These are phyloP conservation scores for Neophaeococcomyces aloes DNA, from an alignment of 2,329 filamentous ascomycete genomes.

Conservation along the genomic window DNA sequence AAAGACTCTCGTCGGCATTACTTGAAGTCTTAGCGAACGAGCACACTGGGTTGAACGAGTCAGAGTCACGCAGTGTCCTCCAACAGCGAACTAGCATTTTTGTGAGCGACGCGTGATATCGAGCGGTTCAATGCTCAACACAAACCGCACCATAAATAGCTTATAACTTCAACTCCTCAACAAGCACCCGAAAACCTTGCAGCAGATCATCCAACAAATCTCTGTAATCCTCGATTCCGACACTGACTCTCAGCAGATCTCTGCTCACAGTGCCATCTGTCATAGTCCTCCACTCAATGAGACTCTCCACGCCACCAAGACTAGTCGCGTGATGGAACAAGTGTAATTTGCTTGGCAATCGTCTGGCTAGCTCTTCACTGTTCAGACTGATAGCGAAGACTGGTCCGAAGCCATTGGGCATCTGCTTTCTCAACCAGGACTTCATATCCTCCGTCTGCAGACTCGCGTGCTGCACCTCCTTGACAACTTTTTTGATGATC, in stretches of 20 bases:
- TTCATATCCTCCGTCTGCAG: conserved; percentile 57
- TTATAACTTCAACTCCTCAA: conserved; percentile 22
- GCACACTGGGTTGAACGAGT: too few species aligned
- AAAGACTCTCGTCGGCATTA: too few species aligned
- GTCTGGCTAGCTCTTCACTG: conserved; percentile 49
- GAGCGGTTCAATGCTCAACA: background rate
- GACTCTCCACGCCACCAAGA: conserved; percentile 82
- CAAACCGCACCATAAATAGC: background rate
- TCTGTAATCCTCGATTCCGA: conserved; percentile 78
- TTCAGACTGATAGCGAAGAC: conserved; percentile 70
- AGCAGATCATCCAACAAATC: conserved; percentile 70
- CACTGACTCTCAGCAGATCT: conserved; percentile 65
- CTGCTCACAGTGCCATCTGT: conserved; percentile 63
- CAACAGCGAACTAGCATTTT: background rate
- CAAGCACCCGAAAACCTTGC: conserved; percentile 52
- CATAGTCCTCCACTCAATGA: conserved; percentile 96
- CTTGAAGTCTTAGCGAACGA: too few species aligned
- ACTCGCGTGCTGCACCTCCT: conserved; percentile 62
- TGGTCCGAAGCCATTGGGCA: conserved; percentile 82
- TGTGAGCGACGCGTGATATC: background rate
- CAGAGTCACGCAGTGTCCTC: too few species aligned
- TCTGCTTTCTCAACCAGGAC: conserved; percentile 71
- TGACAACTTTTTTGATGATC: conserved; percentile 45
- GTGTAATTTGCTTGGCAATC: conserved; percentile 63
- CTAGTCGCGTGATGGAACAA: conserved; percentile 94